Base-by-base conservation (phyloP, 495 filamentous ascomycete species). In the Hypoxylon fragiforme region DNA sequence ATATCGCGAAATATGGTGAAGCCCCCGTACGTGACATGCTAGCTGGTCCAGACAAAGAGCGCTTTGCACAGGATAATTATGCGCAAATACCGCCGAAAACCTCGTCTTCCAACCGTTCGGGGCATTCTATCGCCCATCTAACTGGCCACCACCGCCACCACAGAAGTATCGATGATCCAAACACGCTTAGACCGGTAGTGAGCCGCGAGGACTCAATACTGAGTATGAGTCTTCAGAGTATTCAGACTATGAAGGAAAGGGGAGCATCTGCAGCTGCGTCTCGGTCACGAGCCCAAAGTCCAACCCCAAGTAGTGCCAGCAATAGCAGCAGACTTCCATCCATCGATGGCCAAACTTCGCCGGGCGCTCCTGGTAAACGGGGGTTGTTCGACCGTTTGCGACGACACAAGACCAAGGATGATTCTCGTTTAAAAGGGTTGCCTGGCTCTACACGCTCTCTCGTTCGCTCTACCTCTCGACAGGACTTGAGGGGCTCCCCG, bases 1-100 rank as follows among this genome's bases (percentile, higher is more conserved):
- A 95, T 65, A 87, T 95, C 48, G 80, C 84, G 15, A 84, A 86
- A 45, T 89, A 86, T 66, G 90, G 90, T 18, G 88, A 92, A 68
- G 90, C 90, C 13, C 90, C 89, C 14, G 85, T 95, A 21, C 81
- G 88, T 41, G 79, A 88, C 60, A 80, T 80, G 28, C 87, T 89
- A 42, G 85, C 81, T 19, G 85, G 83, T 1, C 83, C 82, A 7
- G 87, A 91, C 65, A 80, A 78, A 42, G 79, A 86, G n/a, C 86
- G 86, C 26, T 84, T 78, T 65, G 70, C 70, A 20, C 74, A 71
- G 15, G 77, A 78, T n/a, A 65, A 66, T 54, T 32, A 60, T 44
- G 56, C 57, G 39, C 74, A 70, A 36, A 67, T 56, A 52, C 74
- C 64, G 9, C 73, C 77, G 0, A 80, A 80, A 53, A 77, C 76